Conservation (phyloP, 1,284 basidiomycete genomes). For the Porogramme epimiltina region DNA sequence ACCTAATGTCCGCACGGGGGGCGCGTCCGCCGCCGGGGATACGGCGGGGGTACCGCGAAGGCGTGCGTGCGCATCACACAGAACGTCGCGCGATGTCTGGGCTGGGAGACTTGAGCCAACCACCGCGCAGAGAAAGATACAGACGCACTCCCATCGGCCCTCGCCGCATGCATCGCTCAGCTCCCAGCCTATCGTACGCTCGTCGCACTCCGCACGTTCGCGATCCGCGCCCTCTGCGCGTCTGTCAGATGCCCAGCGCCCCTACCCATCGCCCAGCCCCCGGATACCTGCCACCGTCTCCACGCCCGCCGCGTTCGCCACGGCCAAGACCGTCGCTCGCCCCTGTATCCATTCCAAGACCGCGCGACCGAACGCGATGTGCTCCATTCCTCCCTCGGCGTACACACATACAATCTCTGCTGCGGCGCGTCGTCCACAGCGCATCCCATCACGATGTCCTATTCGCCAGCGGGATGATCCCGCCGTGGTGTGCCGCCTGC, state of each 20-base stretch:
- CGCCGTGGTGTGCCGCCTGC: conserved; percentile 40
- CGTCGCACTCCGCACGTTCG: conserved; percentile 2
- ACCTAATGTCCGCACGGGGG: not conserved
- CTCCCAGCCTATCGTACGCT: conserved; percentile 6
- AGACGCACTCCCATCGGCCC: not conserved
- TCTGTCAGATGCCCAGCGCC: not conserved
- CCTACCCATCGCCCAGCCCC: not conserved
- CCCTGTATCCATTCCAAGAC: conserved; percentile 10
- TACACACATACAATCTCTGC: conserved; percentile 2
- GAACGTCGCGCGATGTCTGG: no score
- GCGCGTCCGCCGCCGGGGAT: not conserved
- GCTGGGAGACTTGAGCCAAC: no score
- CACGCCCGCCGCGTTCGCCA: not conserved
- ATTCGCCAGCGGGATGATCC: conserved; percentile 62
- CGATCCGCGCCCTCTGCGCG: conserved; percentile 1
- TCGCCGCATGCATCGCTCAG: not conserved
- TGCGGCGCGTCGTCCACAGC: not conserved
- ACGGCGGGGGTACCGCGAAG: no score
- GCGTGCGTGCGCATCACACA: no score
- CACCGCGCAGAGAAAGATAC: not conserved
- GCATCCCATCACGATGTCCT: conserved; percentile 42
- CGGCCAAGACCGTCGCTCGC: conserved; percentile 6
- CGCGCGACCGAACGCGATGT: not conserved
- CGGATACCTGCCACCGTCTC: conserved; percentile 1
- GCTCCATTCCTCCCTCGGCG: conserved; percentile 3